phyloP scores from a whole-genome alignment of 208 protist genomes.

The Acanthamoeba healyi region DNA sequence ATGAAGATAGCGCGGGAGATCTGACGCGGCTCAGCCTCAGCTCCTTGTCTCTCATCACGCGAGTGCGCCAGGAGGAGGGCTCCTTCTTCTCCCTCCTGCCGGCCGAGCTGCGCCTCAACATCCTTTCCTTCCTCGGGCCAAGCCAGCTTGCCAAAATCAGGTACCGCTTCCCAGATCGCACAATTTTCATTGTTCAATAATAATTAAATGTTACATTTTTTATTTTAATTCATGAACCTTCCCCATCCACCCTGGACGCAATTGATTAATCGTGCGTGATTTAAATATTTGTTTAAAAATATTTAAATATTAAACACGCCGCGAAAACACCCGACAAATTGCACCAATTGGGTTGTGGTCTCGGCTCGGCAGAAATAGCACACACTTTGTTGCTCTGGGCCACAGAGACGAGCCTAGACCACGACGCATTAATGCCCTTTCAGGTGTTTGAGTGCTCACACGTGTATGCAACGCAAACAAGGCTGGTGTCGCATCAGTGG shows the following conservation, averaged over 20 bases:
- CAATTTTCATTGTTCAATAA: neutral
- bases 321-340: too few species aligned
- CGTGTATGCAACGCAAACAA: neutral
- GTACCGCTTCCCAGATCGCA: neutral
- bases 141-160: slow-evolving; percentile 34
- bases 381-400: too few species aligned
- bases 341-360: too few species aligned
- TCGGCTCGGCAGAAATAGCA: too few species aligned
- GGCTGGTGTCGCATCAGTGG: slow-evolving; percentile 55
- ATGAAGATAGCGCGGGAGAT: slow-evolving; percentile 10
- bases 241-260: too few species aligned
- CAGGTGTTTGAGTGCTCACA: too few species aligned
- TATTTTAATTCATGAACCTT: neutral
- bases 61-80: slow-evolving; percentile 13
- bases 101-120: slow-evolving; percentile 25
- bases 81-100: slow-evolving; percentile 47
- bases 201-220: neutral
- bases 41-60: slow-evolving; percentile 21
- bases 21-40: slow-evolving; percentile 10
- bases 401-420: too few species aligned
- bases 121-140: slow-evolving; percentile 38
- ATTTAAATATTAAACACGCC: too few species aligned
- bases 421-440: neutral
- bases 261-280: too few species aligned
- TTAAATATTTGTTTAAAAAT: neutral